Evolutionary conservation across 352 stramenopile species (phyloP).

Genomic region (Globisporangium parvum): DNA sequence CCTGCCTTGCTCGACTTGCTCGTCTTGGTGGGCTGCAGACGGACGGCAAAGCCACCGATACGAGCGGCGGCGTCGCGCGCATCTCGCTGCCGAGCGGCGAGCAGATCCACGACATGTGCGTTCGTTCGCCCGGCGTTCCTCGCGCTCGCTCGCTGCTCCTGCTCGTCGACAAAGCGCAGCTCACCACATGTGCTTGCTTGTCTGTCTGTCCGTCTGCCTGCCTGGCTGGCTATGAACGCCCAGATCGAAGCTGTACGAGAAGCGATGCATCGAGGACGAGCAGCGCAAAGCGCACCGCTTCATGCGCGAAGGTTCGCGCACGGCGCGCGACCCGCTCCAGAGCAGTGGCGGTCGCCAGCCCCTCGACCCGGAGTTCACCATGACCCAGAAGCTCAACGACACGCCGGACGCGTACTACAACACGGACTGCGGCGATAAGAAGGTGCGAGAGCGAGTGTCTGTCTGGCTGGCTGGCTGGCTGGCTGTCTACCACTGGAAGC

Average conservation of each 20-base stretch:
- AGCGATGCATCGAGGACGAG: slow-evolving; percentile 57
- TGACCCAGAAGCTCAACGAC: slow-evolving; percentile 36
- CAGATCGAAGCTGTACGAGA: slow-evolving; percentile 66
- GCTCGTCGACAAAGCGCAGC: not conserved
- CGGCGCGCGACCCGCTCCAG: slow-evolving; percentile 20
- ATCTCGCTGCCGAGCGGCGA: slow-evolving; percentile 61
- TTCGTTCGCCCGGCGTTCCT: not conserved
- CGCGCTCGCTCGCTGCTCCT: no score
- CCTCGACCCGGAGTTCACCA: slow-evolving; percentile 36
- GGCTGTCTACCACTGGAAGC: no score
- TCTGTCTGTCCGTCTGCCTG: not conserved
- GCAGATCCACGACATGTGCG: slow-evolving; percentile 70
- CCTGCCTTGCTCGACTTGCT: no score
- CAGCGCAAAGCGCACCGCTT: slow-evolving; percentile 52
- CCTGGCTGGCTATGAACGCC: not conserved
- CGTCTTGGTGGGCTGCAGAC: slow-evolving; percentile 4
- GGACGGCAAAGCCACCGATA: not conserved
- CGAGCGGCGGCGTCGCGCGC: slow-evolving; percentile 19
- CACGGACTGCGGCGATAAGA: slow-evolving; percentile 57
- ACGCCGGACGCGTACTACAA: slow-evolving; percentile 56
- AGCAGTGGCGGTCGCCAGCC: slow-evolving; percentile 21
- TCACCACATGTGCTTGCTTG: not conserved
- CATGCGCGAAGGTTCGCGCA: slow-evolving; percentile 32
- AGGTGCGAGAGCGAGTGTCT: slow-evolving; percentile 15
- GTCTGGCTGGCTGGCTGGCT: not conserved